Conservation (phyloP, 1,284 basidiomycete species). For the Tilletia walkeri region DNA sequence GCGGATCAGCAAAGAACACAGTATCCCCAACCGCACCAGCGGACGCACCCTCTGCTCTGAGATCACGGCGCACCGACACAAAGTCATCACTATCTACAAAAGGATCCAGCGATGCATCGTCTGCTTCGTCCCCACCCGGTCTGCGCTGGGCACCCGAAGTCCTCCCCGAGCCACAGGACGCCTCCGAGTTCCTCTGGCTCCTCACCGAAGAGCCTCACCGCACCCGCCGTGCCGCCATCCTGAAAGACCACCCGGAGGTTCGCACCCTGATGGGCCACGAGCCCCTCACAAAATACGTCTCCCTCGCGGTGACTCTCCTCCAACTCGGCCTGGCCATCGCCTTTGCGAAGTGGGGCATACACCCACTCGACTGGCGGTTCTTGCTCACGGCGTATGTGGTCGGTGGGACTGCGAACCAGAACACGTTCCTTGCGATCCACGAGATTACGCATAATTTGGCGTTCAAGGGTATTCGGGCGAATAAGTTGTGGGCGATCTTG, state of each 20-base stretch:
- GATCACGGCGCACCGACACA: background rate
- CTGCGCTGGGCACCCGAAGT: slow-evolving; percentile 50
- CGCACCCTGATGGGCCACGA: slow-evolving; percentile 93
- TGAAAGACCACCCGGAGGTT: slow-evolving; percentile 91
- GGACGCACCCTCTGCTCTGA: too few relatives aligned
- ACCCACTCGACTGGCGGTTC: slow-evolving; percentile 71
- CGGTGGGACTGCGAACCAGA: slow-evolving; percentile 94
- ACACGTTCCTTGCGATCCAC: slow-evolving; percentile 94
- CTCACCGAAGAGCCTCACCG: slow-evolving; percentile 97
- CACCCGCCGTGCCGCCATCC: slow-evolving; percentile 77
- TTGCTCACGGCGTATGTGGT: slow-evolving; percentile 77
- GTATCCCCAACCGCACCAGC: too few relatives aligned
- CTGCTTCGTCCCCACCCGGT: slow-evolving; percentile 21
- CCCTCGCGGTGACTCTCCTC: slow-evolving; percentile 72
- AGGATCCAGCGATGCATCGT: background rate
- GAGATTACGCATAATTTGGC: slow-evolving; percentile 98
- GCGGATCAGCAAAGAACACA: too few relatives aligned
- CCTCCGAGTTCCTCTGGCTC: slow-evolving; percentile 70
- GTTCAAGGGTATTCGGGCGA: slow-evolving; percentile 77
- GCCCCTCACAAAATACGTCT: slow-evolving; percentile 82
- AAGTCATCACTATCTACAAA: background rate
- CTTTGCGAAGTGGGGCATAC: slow-evolving; percentile 63
- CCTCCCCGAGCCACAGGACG: slow-evolving; percentile 38
- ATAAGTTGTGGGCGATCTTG: slow-evolving; percentile 82
- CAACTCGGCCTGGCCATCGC: slow-evolving; percentile 69